phyloP scores from a whole-genome alignment of 2,329 filamentous ascomycete species.

The Meredithiella fracta region DNA sequence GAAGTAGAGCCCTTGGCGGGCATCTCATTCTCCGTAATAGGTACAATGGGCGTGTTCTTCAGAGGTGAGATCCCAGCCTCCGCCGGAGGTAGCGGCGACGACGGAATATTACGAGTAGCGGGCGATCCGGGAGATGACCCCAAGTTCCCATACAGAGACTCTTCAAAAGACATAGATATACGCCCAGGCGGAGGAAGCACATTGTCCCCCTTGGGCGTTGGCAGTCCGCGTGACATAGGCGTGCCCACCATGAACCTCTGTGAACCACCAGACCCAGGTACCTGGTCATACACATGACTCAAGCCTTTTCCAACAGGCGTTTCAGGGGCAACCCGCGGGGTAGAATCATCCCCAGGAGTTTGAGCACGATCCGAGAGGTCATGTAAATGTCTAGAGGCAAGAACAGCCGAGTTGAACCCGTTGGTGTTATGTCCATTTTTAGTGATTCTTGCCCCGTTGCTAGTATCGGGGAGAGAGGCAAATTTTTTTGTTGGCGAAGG shows the following conservation, averaged over 20 bases:
- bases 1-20: slow-evolving; percentile 19
- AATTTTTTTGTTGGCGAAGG: slow-evolving; percentile 16
- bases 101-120: slow-evolving; percentile 8
- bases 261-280: slow-evolving; percentile 3
- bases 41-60: slow-evolving; percentile 33
- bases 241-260: slow-evolving; percentile 8
- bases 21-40: slow-evolving; percentile 15
- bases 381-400: slow-evolving; percentile 7
- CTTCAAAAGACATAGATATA: slow-evolving; percentile 13
- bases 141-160: slow-evolving; percentile 9
- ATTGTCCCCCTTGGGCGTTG: slow-evolving; percentile 12
- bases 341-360: not conserved
- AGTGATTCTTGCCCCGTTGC: slow-evolving; percentile 1
- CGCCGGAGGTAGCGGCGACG: slow-evolving; percentile 20
- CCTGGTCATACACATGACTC: not conserved
- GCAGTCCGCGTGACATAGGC: slow-evolving; percentile 13
- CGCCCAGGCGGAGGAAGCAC: slow-evolving; percentile 11
- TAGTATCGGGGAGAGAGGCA: slow-evolving; percentile 11
- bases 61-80: slow-evolving; percentile 34
- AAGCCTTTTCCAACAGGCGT: slow-evolving; percentile 9
- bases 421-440: slow-evolving; percentile 5
- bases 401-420: slow-evolving; percentile 3
- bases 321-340: not conserved
- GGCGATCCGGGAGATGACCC: slow-evolving; percentile 10
- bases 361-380: slow-evolving; percentile 1